Base-by-base conservation (phyloP, 2,329 filamentous ascomycete genomes). In the Epichloe scottii region DNA sequence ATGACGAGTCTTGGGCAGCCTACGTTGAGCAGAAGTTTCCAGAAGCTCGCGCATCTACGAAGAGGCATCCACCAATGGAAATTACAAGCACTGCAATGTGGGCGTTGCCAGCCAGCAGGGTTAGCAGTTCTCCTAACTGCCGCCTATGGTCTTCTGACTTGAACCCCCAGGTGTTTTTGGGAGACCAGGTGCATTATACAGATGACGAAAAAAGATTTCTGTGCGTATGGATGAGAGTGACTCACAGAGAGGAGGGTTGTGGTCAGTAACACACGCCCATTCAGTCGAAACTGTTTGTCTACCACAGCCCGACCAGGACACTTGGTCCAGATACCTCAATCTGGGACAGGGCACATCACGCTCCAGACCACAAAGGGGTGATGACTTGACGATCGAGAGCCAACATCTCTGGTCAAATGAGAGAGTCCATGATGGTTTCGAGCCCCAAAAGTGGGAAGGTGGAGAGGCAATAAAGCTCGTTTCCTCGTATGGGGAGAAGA, bases 1-100 rank as follows among this genome's bases (percentile, higher is more conserved):
- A 51, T 14, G 50, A 51, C 7, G 5, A 39, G 21, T 26, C 44
- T 12, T 53, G 52, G 48, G 30, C 34, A 33, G 33, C 35, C 30
- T 46, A 51, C 30, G 23, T 49, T 8, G n/a, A 23, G 10, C 17
- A 33, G 4, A 3, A 12, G 11, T 17, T 41, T 5, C 30, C 38
- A 11, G 35, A 54, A 50, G 53, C 59, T 35, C 68, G 67, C 49
- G 52, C 62, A 12, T 62, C 63, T 46, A 56, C 59, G 30, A 35
- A 21, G 62, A 64, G 44, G 57, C 62, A 12, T 53, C 57, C 15
- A 51, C 57, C 14, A 61, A 35, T 42, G 26, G 11, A 11, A 10
- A 48, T 73, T 37, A 62, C 69, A 53, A 72, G 68, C 56, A 60
- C 58, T 15, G 52, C 62, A 5, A 56, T 73, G 40, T 73, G 71